Percentiles rank a stretch among this genome's conserved stretches.
Evolutionary conservation across 805 yeast genomes (phyloP).

Genomic region (Grigorovia humatica): DNA sequence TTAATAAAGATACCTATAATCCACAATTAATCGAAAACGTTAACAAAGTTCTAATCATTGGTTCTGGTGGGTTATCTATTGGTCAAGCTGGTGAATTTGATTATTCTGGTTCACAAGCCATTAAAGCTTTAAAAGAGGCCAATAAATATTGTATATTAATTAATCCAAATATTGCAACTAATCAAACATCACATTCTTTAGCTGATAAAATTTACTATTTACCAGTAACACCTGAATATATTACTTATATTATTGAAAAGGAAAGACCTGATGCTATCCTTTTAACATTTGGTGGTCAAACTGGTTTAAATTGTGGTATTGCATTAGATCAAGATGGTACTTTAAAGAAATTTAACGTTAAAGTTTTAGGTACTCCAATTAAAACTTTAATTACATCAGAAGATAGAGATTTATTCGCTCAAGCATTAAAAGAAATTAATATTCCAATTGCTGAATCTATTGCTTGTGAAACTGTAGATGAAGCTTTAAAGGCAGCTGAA

Average conservation of each 20-base stretch:
- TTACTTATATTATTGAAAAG: constrained; percentile 87
- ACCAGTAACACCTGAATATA: constrained; percentile 95
- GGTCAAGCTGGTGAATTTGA: constrained; percentile 99
- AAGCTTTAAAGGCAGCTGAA: constrained; percentile 84
- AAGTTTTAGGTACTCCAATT: constrained; percentile 96
- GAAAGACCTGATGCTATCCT: constrained; percentile 95
- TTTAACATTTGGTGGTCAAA: constrained; percentile 97
- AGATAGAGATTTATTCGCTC: constrained; percentile 93
- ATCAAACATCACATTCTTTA: constrained; percentile 88
- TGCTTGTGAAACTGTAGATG: constrained; percentile 90
- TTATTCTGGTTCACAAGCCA: constrained; percentile 95
- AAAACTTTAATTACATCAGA: constrained; percentile 92
- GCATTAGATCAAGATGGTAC: constrained; percentile 91
- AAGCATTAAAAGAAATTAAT: constrained; percentile 87
- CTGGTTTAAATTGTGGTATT: constrained; percentile 93
- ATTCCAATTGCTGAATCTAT: constrained; percentile 95
- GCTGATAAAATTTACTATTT: constrained; percentile 93
- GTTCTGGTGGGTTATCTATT: constrained; percentile 94
- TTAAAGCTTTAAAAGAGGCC: constrained; percentile 88
- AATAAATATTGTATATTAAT: constrained; percentile 75
- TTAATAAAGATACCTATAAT: constrained; percentile 17
- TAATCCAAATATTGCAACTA: constrained; percentile 94
- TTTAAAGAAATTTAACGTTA: constrained; percentile 79
- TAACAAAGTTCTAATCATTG: constrained; percentile 68
- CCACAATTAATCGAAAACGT: constrained; percentile 27